Base-by-base conservation (phyloP, 2,329 filamentous ascomycete species). In the Trichophyton schoenleinii region DNA sequence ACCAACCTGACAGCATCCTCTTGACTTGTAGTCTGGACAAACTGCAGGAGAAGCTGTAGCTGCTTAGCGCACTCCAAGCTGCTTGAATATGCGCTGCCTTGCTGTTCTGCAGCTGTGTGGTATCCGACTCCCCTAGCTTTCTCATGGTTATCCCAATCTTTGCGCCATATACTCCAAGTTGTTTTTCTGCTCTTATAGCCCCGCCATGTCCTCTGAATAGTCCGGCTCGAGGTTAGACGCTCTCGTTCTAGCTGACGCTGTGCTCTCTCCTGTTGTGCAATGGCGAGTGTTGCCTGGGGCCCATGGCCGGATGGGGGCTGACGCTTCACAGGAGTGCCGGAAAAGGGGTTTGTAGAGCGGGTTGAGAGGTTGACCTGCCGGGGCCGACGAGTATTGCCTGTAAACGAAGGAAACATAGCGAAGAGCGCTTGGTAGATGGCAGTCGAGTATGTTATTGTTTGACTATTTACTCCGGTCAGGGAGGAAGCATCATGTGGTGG, bases 361-460 rank as follows among this genome's bases (percentile, higher is more conserved):
- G 91, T 94, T 66, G 90, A 94, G 64, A 99, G 86, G 75, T 97
- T 96, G 71, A 97, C 90, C 73, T 96, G 91, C 66, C 94, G 87
- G 64, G 87, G 87, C 67, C 89, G 88, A 70, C 89, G 86, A 68
- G 90, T 89, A 75, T 78, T 89, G 68, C 94, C 94, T 25, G 89
- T 94, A 77, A 99, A 99, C 60, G 88, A 91, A 64, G 88, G 86
- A 77, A 94, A 95, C 92, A 96, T 96, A 67, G 25, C 18, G 34
- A n/a, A 28, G n/a, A 28, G 28, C 15, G 55, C 52, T 34, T 53
- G 18, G 55, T 15, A 41, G 28, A 34, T 25, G 22, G 20, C n/a
- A 53, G 11, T 7, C 11, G 20, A n/a, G 5, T 28, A 25, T 31
- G 22, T 34, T 53, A 25, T 13, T 18, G 11, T 13, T 5, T 11